phyloP scores from a whole-genome alignment of 1,139 yeast genomes.

The Candida smagusa region DNA sequence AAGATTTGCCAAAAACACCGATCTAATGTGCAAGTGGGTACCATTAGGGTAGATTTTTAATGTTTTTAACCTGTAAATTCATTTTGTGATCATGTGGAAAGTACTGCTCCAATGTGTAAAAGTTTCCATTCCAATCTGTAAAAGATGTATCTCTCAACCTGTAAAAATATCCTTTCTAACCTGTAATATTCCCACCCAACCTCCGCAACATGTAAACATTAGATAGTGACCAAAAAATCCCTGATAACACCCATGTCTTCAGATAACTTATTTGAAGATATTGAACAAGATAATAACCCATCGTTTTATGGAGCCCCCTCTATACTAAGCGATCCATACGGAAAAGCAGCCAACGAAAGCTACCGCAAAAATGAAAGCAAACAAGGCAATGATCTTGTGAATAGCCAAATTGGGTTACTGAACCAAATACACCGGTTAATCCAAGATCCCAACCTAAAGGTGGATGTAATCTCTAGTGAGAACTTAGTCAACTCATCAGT shows the following conservation, averaged over 20 bases:
- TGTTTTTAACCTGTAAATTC: too few relatives aligned
- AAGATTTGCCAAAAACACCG: too few relatives aligned
- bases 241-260: conserved; percentile 7
- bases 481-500: conserved; percentile 37
- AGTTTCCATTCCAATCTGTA: background rate
- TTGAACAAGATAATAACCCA: conserved; percentile 50
- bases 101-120: background rate
- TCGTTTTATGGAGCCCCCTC: conserved; percentile 40
- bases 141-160: background rate
- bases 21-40: too few relatives aligned
- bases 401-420: conserved; percentile 39
- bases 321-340: conserved; percentile 28
- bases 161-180: background rate
- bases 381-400: conserved; percentile 18
- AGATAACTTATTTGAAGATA: conserved; percentile 30
- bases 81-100: too few relatives aligned
- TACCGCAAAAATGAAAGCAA: conserved; percentile 1
- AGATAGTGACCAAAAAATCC: background rate
- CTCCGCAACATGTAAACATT: background rate
- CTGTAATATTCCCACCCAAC: background rate
- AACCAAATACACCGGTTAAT: conserved; percentile 32
- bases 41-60: too few relatives aligned
- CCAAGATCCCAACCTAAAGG: conserved; percentile 23
- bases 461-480: conserved; percentile 37
- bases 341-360: conserved; percentile 6